phyloP scores from a whole-genome alignment of 2,329 filamentous ascomycete genomes.

The Teratosphaeria destructans region DNA sequence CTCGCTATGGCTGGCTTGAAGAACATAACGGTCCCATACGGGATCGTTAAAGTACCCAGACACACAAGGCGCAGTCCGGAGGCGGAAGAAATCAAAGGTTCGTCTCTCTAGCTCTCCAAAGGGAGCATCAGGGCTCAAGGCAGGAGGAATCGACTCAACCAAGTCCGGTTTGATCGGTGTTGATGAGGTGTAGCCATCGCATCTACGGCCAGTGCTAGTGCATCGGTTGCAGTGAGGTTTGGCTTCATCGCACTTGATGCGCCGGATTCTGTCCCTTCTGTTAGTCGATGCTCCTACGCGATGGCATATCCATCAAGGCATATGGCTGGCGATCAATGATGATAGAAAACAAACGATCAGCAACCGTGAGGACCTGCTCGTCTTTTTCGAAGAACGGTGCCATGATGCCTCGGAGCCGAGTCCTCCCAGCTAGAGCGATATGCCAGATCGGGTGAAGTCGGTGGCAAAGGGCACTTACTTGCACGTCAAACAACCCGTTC shows the following conservation, averaged over 20 bases:
- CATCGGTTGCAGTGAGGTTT: constrained; percentile 46
- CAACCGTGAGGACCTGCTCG: background rate
- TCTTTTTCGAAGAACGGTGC: background rate
- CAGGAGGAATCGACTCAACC: constrained; percentile 4
- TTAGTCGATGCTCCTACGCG: background rate
- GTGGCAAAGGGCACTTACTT: background rate
- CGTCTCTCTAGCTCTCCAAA: constrained; percentile 18
- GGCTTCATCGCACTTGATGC: constrained; percentile 27
- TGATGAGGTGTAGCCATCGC: constrained; percentile 25
- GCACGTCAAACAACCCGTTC: constrained; percentile 7
- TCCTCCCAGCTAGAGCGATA: background rate
- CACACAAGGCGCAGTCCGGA: constrained; percentile 16
- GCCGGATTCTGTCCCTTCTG: constrained; percentile 1
- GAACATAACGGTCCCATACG: constrained; percentile 20
- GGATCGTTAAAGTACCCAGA: constrained; percentile 23
- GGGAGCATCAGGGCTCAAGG: constrained; percentile 10
- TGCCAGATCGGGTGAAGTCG: background rate
- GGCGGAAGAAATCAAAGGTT: constrained; percentile 22
- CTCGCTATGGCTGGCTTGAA: constrained; percentile 22
- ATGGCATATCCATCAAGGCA: background rate
- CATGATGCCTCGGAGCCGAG: background rate
- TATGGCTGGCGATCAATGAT: no score
- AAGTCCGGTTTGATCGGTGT: background rate
- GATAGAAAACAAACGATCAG: background rate
- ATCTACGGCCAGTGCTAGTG: constrained; percentile 27